Base-by-base conservation (phyloP, 805 yeast species). In the Grigorovia transvaalensis region DNA sequence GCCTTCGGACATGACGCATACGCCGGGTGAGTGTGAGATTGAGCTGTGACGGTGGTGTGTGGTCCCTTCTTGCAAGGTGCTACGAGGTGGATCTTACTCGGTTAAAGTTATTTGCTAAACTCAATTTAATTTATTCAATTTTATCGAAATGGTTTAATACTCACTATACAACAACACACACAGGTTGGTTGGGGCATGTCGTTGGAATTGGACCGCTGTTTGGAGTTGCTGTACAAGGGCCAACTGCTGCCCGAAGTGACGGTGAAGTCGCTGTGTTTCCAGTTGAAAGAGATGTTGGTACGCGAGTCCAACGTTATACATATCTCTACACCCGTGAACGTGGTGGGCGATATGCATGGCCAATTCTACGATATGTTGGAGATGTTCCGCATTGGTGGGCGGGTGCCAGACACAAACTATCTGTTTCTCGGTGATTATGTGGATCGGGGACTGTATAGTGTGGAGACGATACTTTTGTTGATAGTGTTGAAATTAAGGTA, bases 291-390 rank as follows among this genome's bases (percentile, higher is more conserved):
- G 52, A 79, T 85, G 54, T 74, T 93, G 48, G 74, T 90, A 18
- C 71, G 75, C 43, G 96, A 88, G 58, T 84, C 95, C 54, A 93
- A 93, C 63, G 95, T 93, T 41, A 88, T 91, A 48, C 85, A 88
- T 45, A 74, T 93, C 8, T 73, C 74, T 40, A 79, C 95, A 2
- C 99, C 99, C 1, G 88, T 93, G 11, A 88, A 98, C 0, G 88
- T 93, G 8, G 97, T 93, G 4, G 99, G 99, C 1, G 99, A 93
- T 64, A 91, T 93, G 46, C 99, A 93, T 62, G 99, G 98, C 9
- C 99, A 93, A 68, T 93, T 87, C 63, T 95, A 90, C 65, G 99
- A 93, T 66, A 72, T 93, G 51, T 68, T 93, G 33, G 99, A 93
- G 66, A 88, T 93, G 38, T 93, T 93, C 70, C 81, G 84, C 54